These are phyloP conservation scores for Calocera viscosa DNA, from an alignment of 768 basidiomycete genomes.

Conservation along the genomic window DNA sequence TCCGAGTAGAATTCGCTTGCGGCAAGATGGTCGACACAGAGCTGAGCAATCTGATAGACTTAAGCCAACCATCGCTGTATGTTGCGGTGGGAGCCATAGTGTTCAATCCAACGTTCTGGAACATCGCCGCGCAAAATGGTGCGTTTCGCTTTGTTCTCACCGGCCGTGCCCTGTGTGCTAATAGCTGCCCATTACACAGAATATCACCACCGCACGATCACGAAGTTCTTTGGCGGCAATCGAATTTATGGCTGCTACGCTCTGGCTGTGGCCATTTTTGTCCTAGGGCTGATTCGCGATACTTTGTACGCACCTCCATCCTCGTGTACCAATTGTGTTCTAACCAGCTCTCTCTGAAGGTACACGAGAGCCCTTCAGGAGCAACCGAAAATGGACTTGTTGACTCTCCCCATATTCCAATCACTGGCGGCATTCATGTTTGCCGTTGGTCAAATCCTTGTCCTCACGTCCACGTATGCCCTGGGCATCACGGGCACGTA, in stretches of 20 bases:
- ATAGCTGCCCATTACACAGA: too few relatives aligned
- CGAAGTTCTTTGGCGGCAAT: constrained; percentile 66
- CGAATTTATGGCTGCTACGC: constrained; percentile 71
- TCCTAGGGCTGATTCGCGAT: constrained; percentile 74
- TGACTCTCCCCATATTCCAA: constrained; percentile 54
- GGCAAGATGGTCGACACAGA: neutral
- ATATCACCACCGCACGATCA: constrained; percentile 77
- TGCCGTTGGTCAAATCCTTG: constrained; percentile 65
- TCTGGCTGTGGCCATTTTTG: constrained; percentile 73
- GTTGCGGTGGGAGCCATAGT: constrained; percentile 54
- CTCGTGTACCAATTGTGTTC: neutral
- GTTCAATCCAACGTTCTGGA: constrained; percentile 95
- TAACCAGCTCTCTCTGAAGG: constrained; percentile 29
- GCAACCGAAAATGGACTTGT: constrained; percentile 56
- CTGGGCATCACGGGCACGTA: constrained; percentile 91
- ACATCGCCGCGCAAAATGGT: constrained; percentile 89
- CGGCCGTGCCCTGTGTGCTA: neutral
- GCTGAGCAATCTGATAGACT: constrained; percentile 35
- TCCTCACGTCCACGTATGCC: constrained; percentile 76
- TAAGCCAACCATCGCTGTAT: constrained; percentile 51
- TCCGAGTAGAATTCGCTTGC: neutral
- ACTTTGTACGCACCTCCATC: constrained; percentile 34
- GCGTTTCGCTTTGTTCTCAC: constrained; percentile 21
- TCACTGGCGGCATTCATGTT: constrained; percentile 51
- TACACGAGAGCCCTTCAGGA: constrained; percentile 62